Evolutionary conservation across 169 alveolate genomes (phyloP), one percentile per base, ranked within the genome.

Genomic region (Eimeria mitis): DNA sequence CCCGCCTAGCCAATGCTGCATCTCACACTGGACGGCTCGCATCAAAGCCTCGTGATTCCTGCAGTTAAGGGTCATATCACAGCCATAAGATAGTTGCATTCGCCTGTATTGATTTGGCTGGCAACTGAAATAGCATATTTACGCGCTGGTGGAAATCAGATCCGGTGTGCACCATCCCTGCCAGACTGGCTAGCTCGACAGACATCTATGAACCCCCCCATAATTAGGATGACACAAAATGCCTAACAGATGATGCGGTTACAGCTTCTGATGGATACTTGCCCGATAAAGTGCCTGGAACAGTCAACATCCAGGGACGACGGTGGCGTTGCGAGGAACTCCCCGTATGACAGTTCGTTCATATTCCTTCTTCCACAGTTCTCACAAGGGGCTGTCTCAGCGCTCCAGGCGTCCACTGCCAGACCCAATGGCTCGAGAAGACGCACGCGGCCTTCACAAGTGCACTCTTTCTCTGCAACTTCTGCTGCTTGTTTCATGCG

Each of bases 1-100:
- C 37, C 96, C 96, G 61, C 96, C 96, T 28, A 95, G 85, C 73
- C 83, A 91, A 56, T 95, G 79, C 90, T 95, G 95, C 70, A 95
- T 87, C 87, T 95, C 96, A 78, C 91, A 87, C 95, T 95, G 96
- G 49, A 95, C 76, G 49, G 94, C 89, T 49, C 95, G 96, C 90
- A 95, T 70, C 49, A 63, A 49, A 61, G 89, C 54, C 49, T 87
- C 96, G 65, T 95, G 95, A 42, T 40, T 78, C 91, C 96, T 95
- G 91, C 91, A 84, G 70, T 71, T 59, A 54, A 70, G 54, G 61
- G 14, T 19, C 21, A 34, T 2, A 61, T 25, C 14, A 23, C 73
- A 31, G 42, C 76, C 70, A 25, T 13, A 8, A 19, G 7, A 44
- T 8, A 25, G 2, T 28, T 49, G 56, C 56, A 40, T 28, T 21